phyloP scores from a whole-genome alignment of 2,329 filamentous ascomycete species.

The Xylogone sp. region DNA sequence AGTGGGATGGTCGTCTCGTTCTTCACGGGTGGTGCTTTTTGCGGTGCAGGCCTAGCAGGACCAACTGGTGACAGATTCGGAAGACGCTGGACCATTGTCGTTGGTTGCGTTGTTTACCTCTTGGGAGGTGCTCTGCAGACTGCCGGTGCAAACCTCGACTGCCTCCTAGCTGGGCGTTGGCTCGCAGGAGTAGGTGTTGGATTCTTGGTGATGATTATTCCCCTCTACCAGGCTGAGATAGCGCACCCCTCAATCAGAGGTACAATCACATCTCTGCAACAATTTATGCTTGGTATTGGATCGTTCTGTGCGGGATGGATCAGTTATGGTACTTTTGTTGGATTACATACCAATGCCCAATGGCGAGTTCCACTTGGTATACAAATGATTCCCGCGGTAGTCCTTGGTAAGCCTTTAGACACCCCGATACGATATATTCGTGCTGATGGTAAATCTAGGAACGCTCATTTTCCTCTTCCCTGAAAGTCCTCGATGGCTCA shows the following conservation, averaged over 20 bases:
- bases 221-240: constrained; percentile 76
- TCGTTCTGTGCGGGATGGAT: constrained; percentile 70
- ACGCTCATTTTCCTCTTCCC: constrained; percentile 60
- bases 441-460: constrained; percentile 25
- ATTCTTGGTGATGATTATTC: constrained; percentile 38
- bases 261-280: constrained; percentile 66
- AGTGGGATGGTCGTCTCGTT: constrained; percentile 71
- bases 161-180: constrained; percentile 66
- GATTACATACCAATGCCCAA: constrained; percentile 27
- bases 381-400: constrained; percentile 55
- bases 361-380: constrained; percentile 40
- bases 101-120: constrained; percentile 68
- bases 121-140: constrained; percentile 73
- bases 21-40: constrained; percentile 62
- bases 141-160: constrained; percentile 53
- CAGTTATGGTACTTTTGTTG: constrained; percentile 53
- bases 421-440: neutral
- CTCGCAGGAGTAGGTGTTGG: constrained; percentile 63
- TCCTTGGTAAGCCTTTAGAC: constrained; percentile 33
- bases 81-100: constrained; percentile 66
- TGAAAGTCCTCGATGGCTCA: constrained; percentile 58
- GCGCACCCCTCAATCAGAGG: constrained; percentile 76
- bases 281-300: constrained; percentile 80
- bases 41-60: constrained; percentile 52
- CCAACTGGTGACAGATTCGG: constrained; percentile 58